Evolutionary conservation across 1,284 basidiomycete genomes (phyloP), one percentile per base, ranked within the genome.

Genomic region (Athelia psychrophila): DNA sequence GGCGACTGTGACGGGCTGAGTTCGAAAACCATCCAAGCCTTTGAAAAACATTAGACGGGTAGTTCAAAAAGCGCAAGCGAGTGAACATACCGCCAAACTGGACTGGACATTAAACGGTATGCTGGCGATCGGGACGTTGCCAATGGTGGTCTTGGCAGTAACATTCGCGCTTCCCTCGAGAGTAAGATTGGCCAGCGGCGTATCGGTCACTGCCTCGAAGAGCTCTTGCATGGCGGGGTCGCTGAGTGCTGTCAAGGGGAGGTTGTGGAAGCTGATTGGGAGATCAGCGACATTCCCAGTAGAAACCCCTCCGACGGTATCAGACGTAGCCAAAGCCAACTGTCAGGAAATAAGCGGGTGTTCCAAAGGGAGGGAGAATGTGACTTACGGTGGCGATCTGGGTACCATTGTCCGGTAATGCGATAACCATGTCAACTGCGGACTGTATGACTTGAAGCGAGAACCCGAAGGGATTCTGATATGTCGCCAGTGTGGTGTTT

Each of bases 401-500:
- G 18, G 68, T 65, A 4, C 80, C 81, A 24, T 72, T 35, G n/a
- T 35, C n/a, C n/a, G 33, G 68, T 20, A 69, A 71, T 10, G 68
- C 72, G 42, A 91, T 64, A 19, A 72, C 74, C 56, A 88, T 79
- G 24, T 77, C 73, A 58, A 88, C 74, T 74, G 74, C 72, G 1
- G 81, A 71, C 60, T 80, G 72, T 20, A 86, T 65, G 33, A 86
- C 84, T 62, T 87, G 84, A 50, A 92, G 64, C 18, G 81, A 80
- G 70, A 91, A 92, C 9, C 81, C 84, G 67, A 92, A 91, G 2
- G 89, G 89, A 67, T 91, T 92, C 66, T 80, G 81, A 63, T 87
- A 89, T 54, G 76, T 71, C 13, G 86, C 88, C 2, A 85, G 57
- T 1, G 86, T 86, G 51, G 74, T 69, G 51, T 81, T 73, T 22